Base-by-base conservation (phyloP, 2,329 filamentous ascomycete genomes). In the Lecanicillium sp. region DNA sequence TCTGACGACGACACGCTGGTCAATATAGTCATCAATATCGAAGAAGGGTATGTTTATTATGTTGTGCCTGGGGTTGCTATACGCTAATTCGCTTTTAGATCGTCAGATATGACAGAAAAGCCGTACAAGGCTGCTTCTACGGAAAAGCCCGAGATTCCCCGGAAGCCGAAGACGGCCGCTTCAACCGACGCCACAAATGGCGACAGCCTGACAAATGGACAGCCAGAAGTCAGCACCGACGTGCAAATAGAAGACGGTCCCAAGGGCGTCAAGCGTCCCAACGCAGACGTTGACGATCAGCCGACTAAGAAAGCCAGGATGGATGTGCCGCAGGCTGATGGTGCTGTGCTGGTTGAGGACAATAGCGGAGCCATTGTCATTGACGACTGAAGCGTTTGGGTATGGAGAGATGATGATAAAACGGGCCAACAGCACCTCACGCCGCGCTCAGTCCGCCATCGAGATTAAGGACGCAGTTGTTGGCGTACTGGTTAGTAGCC, bases 401-500 rank as follows among this genome's bases (percentile, higher is more conserved):
- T 9, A 42, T 15, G n/a, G 14, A 6, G 22, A 7, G 22, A 25
- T 11, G 11, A 25, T 25, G 22, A 25, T 25, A 25, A 11, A 6
- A 25, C 22, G 33, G 36, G 37, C 38, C 19, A 27, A 43, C 41
- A 17, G 37, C 38, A 41, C 19, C 41, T 70, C 56, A 84, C 50
- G 60, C 60, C 36, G 83, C 84, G 57, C 83, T 88, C 48, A 94
- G 58, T 2, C 88, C 88, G 13, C 88, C 88, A 59, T 94, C 88
- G 19, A 95, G 68, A 57, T 89, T 92, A 37, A 95, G 68, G 36
- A 89, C 71, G 57, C 85, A 92, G 48, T 94, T 94, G 57, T 90
- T 90, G 40, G 86, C 84, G 60, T 90, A 95, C 45, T 75, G 65
- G 58, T 92, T 94, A 33, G 71, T 71, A 20, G 77, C 82, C 13